These are phyloP conservation scores for Fusarium solani-melongenae DNA, from an alignment of 2,329 filamentous ascomycete species.

Conservation along the genomic window DNA sequence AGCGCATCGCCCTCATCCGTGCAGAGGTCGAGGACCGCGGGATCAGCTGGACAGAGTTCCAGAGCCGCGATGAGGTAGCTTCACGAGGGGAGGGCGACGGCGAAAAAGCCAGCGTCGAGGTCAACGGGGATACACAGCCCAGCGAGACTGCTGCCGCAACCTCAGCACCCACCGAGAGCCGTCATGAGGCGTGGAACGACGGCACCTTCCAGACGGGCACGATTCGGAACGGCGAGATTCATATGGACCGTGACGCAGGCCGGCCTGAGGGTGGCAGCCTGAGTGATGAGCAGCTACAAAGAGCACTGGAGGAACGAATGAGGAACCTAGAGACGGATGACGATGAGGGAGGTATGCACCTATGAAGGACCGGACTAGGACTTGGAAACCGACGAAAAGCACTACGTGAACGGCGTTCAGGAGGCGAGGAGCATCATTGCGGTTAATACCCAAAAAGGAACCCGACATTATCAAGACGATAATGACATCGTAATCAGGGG, in stretches of 20 bases:
- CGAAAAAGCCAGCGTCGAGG: slow-evolving; percentile 9
- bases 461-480: neutral
- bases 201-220: slow-evolving; percentile 72
- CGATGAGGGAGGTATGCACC: slow-evolving; percentile 69
- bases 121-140: slow-evolving; percentile 31
- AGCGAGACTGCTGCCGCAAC: neutral
- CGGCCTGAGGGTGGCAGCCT: slow-evolving; percentile 58
- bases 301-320: slow-evolving; percentile 66
- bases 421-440: slow-evolving; percentile 22
- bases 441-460: slow-evolving; percentile 38
- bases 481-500: neutral
- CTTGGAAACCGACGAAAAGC: neutral
- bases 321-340: slow-evolving; percentile 56
- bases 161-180: slow-evolving; percentile 13
- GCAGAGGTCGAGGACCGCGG: slow-evolving; percentile 72
- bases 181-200: slow-evolving; percentile 66
- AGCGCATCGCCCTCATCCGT: slow-evolving; percentile 72
- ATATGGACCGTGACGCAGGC: slow-evolving; percentile 51
- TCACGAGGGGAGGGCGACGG: slow-evolving; percentile 43
- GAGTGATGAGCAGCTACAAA: slow-evolving; percentile 68
- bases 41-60: slow-evolving; percentile 67
- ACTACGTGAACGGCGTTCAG: slow-evolving; percentile 42
- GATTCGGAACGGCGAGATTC: slow-evolving; percentile 62
- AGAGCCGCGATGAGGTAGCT: slow-evolving; percentile 57
- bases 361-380: slow-evolving; percentile 51